Evolutionary conservation across 345 rosid genomes (phyloP).

Genomic region (Bretschneidera sinensis): DNA sequence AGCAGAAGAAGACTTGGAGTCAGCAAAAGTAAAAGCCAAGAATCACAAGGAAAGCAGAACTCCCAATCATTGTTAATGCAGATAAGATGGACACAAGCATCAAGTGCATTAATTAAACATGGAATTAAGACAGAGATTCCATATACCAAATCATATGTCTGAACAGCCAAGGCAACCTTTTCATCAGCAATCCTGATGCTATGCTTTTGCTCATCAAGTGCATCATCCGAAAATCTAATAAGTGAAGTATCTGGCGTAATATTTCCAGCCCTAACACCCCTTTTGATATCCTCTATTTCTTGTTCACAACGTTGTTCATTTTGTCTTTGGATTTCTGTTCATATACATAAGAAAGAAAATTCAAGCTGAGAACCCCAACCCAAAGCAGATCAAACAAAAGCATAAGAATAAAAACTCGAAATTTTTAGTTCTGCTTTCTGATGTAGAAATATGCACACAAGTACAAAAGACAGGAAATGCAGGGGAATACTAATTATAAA

Average conservation of each 20-base stretch:
- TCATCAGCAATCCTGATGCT: slow-evolving; percentile 91
- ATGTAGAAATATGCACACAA: no score
- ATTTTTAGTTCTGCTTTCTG: background rate
- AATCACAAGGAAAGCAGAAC: background rate
- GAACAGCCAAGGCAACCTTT: slow-evolving; percentile 83
- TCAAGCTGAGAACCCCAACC: background rate
- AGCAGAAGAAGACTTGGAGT: no score
- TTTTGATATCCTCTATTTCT: slow-evolving; percentile 81
- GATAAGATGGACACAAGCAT: background rate
- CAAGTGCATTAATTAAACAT: background rate
- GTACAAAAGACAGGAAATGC: no score
- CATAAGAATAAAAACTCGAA: background rate
- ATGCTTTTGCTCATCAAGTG: slow-evolving; percentile 93
- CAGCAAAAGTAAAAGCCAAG: no score
- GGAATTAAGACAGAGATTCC: background rate
- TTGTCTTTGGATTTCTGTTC: slow-evolving; percentile 66
- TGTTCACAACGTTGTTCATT: slow-evolving; percentile 83
- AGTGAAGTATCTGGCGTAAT: slow-evolving; percentile 45
- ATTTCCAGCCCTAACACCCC: slow-evolving; percentile 52
- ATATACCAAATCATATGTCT: slow-evolving; percentile 89
- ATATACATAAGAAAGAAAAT: slow-evolving; percentile 5
- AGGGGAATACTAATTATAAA: no score
- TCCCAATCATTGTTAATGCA: background rate
- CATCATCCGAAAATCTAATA: slow-evolving; percentile 75
- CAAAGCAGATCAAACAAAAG: background rate